A percentile compares a stretch with the other conserved stretches of the same genome.
These are phyloP conservation scores for Jacaranda copaia DNA, from an alignment of 257 asterid genomes.

Conservation along the genomic window DNA sequence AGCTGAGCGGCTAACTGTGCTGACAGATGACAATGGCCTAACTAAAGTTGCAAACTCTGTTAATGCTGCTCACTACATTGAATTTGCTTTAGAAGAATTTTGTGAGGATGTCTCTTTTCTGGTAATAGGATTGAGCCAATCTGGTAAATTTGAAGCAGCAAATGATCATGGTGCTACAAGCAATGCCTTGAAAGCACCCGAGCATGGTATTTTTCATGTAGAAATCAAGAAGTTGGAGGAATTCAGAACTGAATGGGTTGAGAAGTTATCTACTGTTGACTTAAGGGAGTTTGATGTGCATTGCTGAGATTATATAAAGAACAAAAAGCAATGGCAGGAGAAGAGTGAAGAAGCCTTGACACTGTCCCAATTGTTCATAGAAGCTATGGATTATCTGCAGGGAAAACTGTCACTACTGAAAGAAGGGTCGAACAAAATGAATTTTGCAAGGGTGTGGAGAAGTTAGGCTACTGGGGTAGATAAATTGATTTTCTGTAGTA, in stretches of 20 bases:
- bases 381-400: conserved; percentile 84
- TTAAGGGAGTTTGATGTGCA: conserved; percentile 82
- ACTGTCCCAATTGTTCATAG: conserved; percentile 67
- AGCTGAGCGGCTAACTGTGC: conserved; percentile 95
- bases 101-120: conserved; percentile 86
- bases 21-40: conserved; percentile 77
- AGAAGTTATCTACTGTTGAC: conserved; percentile 81
- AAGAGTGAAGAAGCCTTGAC: conserved; percentile 63
- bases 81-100: conserved; percentile 66
- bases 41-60: conserved; percentile 80
- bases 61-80: conserved; percentile 68
- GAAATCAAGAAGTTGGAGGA: conserved; percentile 65
- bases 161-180: no score
- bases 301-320: conserved; percentile 81
- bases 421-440: conserved; percentile 63
- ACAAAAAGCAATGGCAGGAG: conserved; percentile 92
- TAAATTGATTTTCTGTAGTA: conserved; percentile 56
- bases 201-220: conserved; percentile 50
- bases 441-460: conserved; percentile 88
- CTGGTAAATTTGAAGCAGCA: conserved; percentile 42
- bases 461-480: conserved; percentile 75
- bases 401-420: conserved; percentile 72
- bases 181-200: no score
- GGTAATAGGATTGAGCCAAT: conserved; percentile 67
- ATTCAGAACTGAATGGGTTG: conserved; percentile 81